Evolutionary conservation across 2,329 filamentous ascomycete genomes (phyloP), one percentile per base, ranked within the genome.

Genomic region (Aspergillus sp.): DNA sequence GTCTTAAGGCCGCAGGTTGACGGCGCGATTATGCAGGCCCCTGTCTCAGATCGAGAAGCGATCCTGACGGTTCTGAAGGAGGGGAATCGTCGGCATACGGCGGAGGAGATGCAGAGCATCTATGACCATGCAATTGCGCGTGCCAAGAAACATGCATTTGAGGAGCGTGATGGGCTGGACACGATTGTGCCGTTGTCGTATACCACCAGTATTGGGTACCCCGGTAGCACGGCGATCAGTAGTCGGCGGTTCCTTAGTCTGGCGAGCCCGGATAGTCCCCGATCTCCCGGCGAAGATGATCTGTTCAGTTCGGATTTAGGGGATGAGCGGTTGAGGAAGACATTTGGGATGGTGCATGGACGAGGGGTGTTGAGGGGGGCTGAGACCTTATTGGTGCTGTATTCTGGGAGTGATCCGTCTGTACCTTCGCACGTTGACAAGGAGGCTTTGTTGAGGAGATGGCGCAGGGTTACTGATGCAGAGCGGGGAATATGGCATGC

Each of bases 271-370:
- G 73, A 73, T 44, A 83, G 80, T 20, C 84, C 83, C 0, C 76
- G 79, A 44, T 72, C 78, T 48, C 80, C 85, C 3, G 89, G 88
- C 7, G 88, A 90, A 57, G 93, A 97, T 70, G 93, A 96, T 70
- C 91, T 89, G 68, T 96, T 96, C 76, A 93, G 89, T 15, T 87
- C 85, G 3, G 89, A 95, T 68, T 76, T 96, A 15, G 72, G 77
- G 0, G 81, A 84, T 36, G 79, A 83, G 34, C 78, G 80, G 18
- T 76, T 92, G 5, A 68, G 73, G 22, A 71, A 71, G 13, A 88
- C 87, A 13, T 96, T 93, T 81, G 83, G 86, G 3, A 76, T 67
- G 61, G 71, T 81, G 30, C 64, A 66, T 1, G 48, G 66, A 15
- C 61, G 68, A 13, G 76, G 75, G 0, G 49, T 79, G n/a, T 45